Percentiles rank a stretch among this genome's conserved stretches.
phyloP scores from a whole-genome alignment of 257 asterid species.

The Orobanche coerulescens region DNA sequence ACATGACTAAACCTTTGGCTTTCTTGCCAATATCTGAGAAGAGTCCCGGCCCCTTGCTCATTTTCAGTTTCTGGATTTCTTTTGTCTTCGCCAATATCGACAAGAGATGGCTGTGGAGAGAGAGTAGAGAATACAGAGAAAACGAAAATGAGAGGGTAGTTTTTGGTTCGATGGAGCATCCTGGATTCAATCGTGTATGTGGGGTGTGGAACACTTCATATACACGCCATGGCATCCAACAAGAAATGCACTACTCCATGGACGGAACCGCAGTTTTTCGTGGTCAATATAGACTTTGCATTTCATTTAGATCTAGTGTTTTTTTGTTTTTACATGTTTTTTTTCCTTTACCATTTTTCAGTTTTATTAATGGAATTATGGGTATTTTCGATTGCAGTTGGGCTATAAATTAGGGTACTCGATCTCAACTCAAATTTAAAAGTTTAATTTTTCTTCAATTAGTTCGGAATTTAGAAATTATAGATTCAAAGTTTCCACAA shows the following conservation, averaged over 20 bases:
- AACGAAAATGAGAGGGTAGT: background rate
- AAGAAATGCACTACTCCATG: too few species aligned
- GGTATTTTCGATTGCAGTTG: too few species aligned
- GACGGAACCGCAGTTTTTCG: too few species aligned
- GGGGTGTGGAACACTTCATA: conserved; percentile 17
- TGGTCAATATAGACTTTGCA: conserved; percentile 3
- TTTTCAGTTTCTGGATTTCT: conserved; percentile 11
- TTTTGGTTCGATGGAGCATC: conserved; percentile 17
- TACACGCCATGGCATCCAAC: too few species aligned
- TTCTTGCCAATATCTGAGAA: conserved; percentile 87
- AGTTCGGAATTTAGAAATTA: too few species aligned
- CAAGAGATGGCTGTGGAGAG: background rate
- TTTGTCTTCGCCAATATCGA: conserved; percentile 10
- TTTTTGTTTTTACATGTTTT: too few species aligned
- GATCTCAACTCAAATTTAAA: too few species aligned
- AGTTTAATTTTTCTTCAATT: too few species aligned
- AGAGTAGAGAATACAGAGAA: conserved; percentile 8
- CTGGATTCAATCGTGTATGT: conserved; percentile 18
- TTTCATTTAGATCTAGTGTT: background rate
- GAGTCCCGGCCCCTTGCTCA: conserved; percentile 97
- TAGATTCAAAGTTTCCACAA: too few species aligned
- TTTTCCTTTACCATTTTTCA: too few species aligned
- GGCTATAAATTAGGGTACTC: too few species aligned
- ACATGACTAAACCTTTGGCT: conserved; percentile 66
- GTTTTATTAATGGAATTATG: too few species aligned